Evolutionary conservation across 1,284 basidiomycete species (phyloP).

Genomic region (Rhizopogon parksii): DNA sequence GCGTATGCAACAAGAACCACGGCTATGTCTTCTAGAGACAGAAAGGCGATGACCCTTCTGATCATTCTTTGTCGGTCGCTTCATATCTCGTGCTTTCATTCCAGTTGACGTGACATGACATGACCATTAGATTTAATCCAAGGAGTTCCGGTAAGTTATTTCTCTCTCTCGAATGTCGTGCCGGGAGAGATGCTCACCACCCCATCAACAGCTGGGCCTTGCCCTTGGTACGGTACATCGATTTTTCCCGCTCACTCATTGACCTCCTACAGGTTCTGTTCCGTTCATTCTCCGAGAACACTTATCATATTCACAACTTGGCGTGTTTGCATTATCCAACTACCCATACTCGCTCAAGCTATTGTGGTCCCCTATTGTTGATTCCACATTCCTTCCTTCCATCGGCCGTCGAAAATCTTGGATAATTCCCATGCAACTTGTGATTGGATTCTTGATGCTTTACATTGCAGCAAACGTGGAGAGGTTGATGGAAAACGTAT

Average conservation of each 20-base stretch:
- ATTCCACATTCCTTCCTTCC: slow-evolving; percentile 78
- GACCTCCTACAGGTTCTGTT: slow-evolving; percentile 69
- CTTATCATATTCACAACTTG: slow-evolving; percentile 94
- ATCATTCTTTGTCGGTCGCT: slow-evolving; percentile 78
- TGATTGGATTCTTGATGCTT: slow-evolving; percentile 86
- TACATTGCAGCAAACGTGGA: slow-evolving; percentile 81
- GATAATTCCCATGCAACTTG: slow-evolving; percentile 96
- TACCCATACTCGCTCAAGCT: slow-evolving; percentile 98
- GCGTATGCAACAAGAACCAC: slow-evolving; percentile 32
- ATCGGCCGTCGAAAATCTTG: slow-evolving; percentile 93
- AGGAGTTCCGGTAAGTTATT: slow-evolving; percentile 82
- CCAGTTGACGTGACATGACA: slow-evolving; percentile 13
- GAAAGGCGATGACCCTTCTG: slow-evolving; percentile 79
- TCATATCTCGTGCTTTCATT: slow-evolving; percentile 7
- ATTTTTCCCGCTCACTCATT: slow-evolving; percentile 11
- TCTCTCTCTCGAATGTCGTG: slow-evolving; percentile 12
- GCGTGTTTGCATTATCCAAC: slow-evolving; percentile 87
- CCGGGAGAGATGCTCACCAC: slow-evolving; percentile 11
- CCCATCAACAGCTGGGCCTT: slow-evolving; percentile 51
- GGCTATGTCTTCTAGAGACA: slow-evolving; percentile 67
- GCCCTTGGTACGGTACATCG: slow-evolving; percentile 50
- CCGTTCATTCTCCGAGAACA: slow-evolving; percentile 95
- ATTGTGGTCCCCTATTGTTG: slow-evolving; percentile 97
- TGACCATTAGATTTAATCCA: slow-evolving; percentile 72
- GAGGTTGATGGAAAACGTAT: slow-evolving; percentile 75